A percentile compares a stretch with the other conserved stretches of the same genome.
These are phyloP conservation scores for Euclidium syriacum DNA, from an alignment of 345 rosid genomes.

Conservation along the genomic window DNA sequence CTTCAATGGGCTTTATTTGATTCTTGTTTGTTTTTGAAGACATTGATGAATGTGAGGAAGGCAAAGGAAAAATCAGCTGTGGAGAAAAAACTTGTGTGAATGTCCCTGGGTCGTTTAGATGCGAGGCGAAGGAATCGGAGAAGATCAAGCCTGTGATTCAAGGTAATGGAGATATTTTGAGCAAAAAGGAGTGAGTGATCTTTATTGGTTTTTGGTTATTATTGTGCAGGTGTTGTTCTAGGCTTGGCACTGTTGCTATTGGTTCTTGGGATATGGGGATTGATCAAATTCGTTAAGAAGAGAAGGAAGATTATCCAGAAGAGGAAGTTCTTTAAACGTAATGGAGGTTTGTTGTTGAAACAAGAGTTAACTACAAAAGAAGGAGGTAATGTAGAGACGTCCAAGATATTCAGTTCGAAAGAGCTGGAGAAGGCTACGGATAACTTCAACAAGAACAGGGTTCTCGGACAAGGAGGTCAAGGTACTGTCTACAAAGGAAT, in stretches of 20 bases:
- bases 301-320: constrained; percentile 13
- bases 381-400: constrained; percentile 21
- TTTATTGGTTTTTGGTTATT: not conserved
- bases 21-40: not conserved
- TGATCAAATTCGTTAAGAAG: constrained; percentile 16
- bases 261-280: constrained; percentile 12
- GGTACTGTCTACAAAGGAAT: constrained; percentile 45
- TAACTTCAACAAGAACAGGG: constrained; percentile 15
- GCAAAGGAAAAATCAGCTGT: not conserved
- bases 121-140: constrained; percentile 2
- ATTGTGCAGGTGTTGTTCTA: constrained; percentile 5
- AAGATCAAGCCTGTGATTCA: constrained; percentile 1
- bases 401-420: constrained; percentile 23
- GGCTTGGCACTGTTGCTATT: constrained; percentile 12
- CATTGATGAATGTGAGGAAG: constrained; percentile 24
- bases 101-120: constrained; percentile 4
- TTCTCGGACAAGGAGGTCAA: constrained; percentile 31
- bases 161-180: not conserved
- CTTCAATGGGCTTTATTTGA: not conserved
- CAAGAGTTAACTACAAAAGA: constrained; percentile 21
- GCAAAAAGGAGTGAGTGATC: not conserved
- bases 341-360: constrained; percentile 36
- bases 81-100: not conserved
- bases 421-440: constrained; percentile 30
- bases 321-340: constrained; percentile 26